These are phyloP conservation scores for Aphanomyces cochlioides DNA, from an alignment of 352 stramenopile genomes.

Conservation along the genomic window DNA sequence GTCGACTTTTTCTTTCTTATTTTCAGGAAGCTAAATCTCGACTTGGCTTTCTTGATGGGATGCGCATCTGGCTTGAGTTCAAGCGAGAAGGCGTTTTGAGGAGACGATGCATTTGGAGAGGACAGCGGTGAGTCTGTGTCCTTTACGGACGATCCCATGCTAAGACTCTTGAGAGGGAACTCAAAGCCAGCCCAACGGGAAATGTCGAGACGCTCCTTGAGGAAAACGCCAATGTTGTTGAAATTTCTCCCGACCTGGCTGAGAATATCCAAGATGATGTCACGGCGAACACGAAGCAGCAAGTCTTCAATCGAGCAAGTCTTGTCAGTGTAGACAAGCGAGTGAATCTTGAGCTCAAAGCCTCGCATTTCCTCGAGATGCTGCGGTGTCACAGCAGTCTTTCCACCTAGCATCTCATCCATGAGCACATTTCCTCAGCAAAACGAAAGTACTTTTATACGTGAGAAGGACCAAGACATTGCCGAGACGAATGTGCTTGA, in stretches of 20 bases:
- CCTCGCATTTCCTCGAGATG: slow-evolving; percentile 81
- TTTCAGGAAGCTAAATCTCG: slow-evolving; percentile 24
- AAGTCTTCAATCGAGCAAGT: slow-evolving; percentile 73
- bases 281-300: slow-evolving; percentile 63
- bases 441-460: slow-evolving; percentile 69
- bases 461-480: slow-evolving; percentile 71
- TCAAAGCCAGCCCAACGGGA: slow-evolving; percentile 67
- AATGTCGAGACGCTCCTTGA: slow-evolving; percentile 74
- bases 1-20: slow-evolving; percentile 19
- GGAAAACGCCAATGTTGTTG: slow-evolving; percentile 78
- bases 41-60: slow-evolving; percentile 23
- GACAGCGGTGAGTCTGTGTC: neutral
- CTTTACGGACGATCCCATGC: slow-evolving; percentile 4
- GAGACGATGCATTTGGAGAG: neutral
- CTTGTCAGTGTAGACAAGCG: slow-evolving; percentile 84
- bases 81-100: slow-evolving; percentile 5
- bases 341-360: slow-evolving; percentile 81
- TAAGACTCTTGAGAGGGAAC: slow-evolving; percentile 11
- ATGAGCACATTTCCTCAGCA: slow-evolving; percentile 23
- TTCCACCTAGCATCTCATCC: slow-evolving; percentile 8
- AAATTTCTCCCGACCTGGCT: slow-evolving; percentile 84
- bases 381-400: slow-evolving; percentile 30
- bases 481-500: slow-evolving; percentile 77
- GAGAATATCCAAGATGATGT: slow-evolving; percentile 78
- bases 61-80: slow-evolving; percentile 6